Evolutionary conservation across 371 early-diverging fungal species (phyloP), one percentile per base, ranked within the genome.

Genomic region (Apophysomyces sp.): DNA sequence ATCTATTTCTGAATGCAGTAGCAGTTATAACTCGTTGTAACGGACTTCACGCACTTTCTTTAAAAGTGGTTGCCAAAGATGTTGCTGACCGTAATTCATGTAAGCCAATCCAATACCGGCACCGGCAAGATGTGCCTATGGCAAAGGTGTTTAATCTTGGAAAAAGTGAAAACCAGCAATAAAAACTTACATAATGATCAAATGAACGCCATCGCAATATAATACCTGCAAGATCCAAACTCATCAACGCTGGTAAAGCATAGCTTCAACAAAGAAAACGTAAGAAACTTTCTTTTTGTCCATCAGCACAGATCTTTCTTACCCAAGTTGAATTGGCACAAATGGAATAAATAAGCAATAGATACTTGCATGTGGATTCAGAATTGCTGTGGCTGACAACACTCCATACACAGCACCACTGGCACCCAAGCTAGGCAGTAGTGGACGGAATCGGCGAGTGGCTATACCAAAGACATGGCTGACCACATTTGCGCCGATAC

Each of bases 371-470:
- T 86, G 60, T 4, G 90, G 90, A 44, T 71, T 74, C 60, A 76
- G 29, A 31, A 75, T 67, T n/a, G 85, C 81, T 2, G 75, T 72
- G 0, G 77, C 63, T 16, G 77, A 76, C 12, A 89, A 49, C 21
- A 82, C 79, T 8, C 81, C 77, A 52, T 84, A 90, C 24, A 90
- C 71, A 2, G 88, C 89, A 0, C 90, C 90, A 41, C 82, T 83
- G 18, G 90, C 90, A 2, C 90, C 90, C 18, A 89, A 71, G 6
- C 80, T 76, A 0, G 85, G 86, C 26, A 81, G 57, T 15, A 87
- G 73, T 3, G 69, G 53, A 12, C 60, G 32, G 16, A 70, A 64
- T 9, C 73, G 58, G 15, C 71, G 63, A 31, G 78, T 63, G 2
- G 58, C 67, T 16, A 82, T 49, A 3, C 77, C 68, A 11, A 73